phyloP scores from a whole-genome alignment of 2,329 filamentous ascomycete genomes.

The Onygena corvina region DNA sequence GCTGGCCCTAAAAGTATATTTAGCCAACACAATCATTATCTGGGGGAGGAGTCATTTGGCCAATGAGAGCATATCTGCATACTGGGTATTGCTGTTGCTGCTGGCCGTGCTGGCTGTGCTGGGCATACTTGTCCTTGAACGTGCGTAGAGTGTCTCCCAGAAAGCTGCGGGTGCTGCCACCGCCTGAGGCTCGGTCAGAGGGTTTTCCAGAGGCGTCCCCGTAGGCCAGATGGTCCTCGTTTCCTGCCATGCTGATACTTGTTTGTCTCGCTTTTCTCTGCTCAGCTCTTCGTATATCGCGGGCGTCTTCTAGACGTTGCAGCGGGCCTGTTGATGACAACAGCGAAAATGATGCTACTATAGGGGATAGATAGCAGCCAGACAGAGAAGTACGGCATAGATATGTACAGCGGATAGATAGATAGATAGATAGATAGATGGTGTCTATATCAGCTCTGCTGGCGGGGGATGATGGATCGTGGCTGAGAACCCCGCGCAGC shows the following conservation, averaged over 20 bases:
- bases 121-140: constrained; percentile 32
- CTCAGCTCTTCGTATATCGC: background rate
- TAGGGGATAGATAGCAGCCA: no score
- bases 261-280: background rate
- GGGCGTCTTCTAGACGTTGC: background rate
- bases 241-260: constrained; percentile 24
- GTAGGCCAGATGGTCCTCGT: constrained; percentile 45
- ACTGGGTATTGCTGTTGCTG: constrained; percentile 15
- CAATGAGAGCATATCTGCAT: background rate
- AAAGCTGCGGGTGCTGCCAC: constrained; percentile 39
- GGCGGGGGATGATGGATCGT: no score
- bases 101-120: constrained; percentile 14
- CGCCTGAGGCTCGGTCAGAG: constrained; percentile 22
- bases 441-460: no score
- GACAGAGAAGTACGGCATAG: no score
- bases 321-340: background rate
- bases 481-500: no score
- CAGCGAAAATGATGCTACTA: background rate
- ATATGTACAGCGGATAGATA: no score
- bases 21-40: constrained; percentile 1
- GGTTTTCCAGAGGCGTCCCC: constrained; percentile 38
- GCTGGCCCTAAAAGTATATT: constrained; percentile 14
- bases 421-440: no score
- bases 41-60: constrained; percentile 6
- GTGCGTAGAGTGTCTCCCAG: constrained; percentile 42